These are phyloP conservation scores for Delitschia confertaspora DNA, from an alignment of 495 filamentous ascomycete genomes.

Conservation along the genomic window DNA sequence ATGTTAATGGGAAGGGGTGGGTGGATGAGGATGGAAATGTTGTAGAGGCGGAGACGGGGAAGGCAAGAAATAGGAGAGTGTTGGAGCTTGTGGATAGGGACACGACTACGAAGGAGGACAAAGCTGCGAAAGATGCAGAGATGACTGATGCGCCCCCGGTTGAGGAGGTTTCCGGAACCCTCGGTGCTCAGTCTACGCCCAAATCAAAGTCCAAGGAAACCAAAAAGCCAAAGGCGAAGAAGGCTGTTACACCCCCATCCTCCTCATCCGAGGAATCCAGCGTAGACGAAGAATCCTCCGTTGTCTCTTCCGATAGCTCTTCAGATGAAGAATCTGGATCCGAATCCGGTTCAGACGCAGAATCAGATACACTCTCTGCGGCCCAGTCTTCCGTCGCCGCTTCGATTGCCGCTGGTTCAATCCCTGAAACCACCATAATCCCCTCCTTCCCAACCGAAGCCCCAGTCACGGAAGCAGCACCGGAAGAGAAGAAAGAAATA, in stretches of 20 bases:
- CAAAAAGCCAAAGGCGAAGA: conserved; percentile 5
- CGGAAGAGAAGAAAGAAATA: conserved; percentile 42
- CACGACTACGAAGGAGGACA: conserved; percentile 7
- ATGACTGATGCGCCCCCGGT: background rate
- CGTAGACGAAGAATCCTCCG: conserved; percentile 15
- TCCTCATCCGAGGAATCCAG: conserved; percentile 6
- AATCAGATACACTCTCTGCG: conserved; percentile 14
- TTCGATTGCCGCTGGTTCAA: too few relatives aligned
- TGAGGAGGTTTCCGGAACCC: conserved; percentile 3
- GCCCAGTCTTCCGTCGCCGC: conserved; percentile 11
- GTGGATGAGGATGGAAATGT: conserved; percentile 69
- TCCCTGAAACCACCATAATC: too few relatives aligned
- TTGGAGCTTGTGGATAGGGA: conserved; percentile 13
- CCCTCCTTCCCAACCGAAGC: conserved; percentile 7
- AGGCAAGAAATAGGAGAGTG: conserved; percentile 21
- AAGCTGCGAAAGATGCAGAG: background rate
- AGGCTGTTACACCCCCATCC: conserved; percentile 4
- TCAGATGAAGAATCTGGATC: conserved; percentile 24
- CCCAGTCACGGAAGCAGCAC: conserved; percentile 16
- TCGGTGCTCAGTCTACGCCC: conserved; percentile 1
- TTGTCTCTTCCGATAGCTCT: conserved; percentile 26
- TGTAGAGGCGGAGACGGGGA: conserved; percentile 47
- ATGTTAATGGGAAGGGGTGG: conserved; percentile 79
- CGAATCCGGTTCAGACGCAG: conserved; percentile 17
- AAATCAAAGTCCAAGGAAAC: conserved; percentile 11